Base-by-base conservation (phyloP, 208 protist genomes). In the Acanthamoeba quina region DNA sequence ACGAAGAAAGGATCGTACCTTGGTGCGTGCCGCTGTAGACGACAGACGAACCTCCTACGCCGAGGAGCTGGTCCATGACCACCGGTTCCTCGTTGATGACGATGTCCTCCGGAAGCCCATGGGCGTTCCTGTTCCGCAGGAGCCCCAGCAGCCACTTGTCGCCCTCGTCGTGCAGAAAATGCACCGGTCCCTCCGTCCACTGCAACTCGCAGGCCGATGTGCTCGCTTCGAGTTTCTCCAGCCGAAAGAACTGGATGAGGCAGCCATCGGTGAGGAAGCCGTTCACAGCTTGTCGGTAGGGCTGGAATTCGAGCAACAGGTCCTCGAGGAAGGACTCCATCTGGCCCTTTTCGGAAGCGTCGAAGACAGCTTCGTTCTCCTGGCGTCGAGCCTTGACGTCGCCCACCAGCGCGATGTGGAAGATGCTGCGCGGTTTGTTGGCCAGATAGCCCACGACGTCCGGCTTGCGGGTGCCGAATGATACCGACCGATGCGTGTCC, bases 191-290 rank as follows among this genome's bases (percentile, higher is more conserved):
- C 26, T 86, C 78, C 11, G 78, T 86, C 78, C 78, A 86, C 78
- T 6, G 9, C 41, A 49, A 26, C 68, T 58, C 47, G 34, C 21
- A 10, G 26, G n/a, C 10, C 19, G 11, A 37, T 37, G 34, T 37
- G 34, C 34, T 37, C 34, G 47, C 47, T 49, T 49, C 47, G 9
- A 86, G 44, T 3, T n/a, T 86, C 78, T 31, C 29, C 7, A 86
- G 78, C 1, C 44, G 78, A 47, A 86, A 86, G 47, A 86, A 86
- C 78, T 86, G 78, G 78, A 86, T 86, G 26, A 86, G 78, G 37
- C 47, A 86, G 78, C 78, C 78, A 3, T 86, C 78, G 29, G 78
- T 86, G 52, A 86, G 78, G 78, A 86, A 86, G 4, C 78, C 78
- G 52, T 56, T 86, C 34, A 86, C 78, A 5, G 19, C 26, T 2